These are phyloP conservation scores for Musa acuminata DNA, from an alignment of 176 grass and related monocot species.

Conservation along the genomic window DNA sequence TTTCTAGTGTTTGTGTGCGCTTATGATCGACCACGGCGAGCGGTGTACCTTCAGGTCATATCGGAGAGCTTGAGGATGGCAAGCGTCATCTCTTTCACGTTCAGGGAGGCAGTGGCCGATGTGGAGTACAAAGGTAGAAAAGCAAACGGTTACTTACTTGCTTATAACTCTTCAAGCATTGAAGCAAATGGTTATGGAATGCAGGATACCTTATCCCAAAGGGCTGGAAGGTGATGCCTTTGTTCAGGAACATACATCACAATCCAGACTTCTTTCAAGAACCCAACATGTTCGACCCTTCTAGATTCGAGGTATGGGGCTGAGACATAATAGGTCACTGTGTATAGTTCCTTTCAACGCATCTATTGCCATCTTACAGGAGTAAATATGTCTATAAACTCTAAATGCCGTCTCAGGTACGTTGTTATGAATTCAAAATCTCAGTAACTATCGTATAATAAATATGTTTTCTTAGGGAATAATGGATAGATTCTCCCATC, in stretches of 20 bases:
- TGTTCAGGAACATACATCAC: conserved; percentile 95
- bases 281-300: conserved; percentile 74
- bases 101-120: conserved; percentile 90
- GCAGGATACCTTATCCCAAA: conserved; percentile 87
- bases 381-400: neutral
- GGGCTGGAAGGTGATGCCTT: conserved; percentile 98
- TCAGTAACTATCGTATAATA: too few species aligned
- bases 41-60: conserved; percentile 46
- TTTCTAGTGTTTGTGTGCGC: neutral
- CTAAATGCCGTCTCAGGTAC: neutral
- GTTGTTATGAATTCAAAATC: neutral
- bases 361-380: neutral
- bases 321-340: neutral
- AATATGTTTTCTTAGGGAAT: too few species aligned
- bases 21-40: too few species aligned
- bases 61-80: conserved; percentile 96
- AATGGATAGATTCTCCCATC: too few species aligned
- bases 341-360: neutral
- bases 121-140: conserved; percentile 89
- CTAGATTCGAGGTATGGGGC: conserved; percentile 59
- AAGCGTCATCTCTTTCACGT: conserved; percentile 92
- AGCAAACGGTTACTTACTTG: neutral
- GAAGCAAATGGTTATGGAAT: neutral
- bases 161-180: too few species aligned
- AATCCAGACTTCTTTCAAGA: conserved; percentile 67